Percentiles rank a stretch among this genome's conserved stretches.
phyloP scores from a whole-genome alignment of 2,329 filamentous ascomycete species.

The Alternaria angustiovoidea region DNA sequence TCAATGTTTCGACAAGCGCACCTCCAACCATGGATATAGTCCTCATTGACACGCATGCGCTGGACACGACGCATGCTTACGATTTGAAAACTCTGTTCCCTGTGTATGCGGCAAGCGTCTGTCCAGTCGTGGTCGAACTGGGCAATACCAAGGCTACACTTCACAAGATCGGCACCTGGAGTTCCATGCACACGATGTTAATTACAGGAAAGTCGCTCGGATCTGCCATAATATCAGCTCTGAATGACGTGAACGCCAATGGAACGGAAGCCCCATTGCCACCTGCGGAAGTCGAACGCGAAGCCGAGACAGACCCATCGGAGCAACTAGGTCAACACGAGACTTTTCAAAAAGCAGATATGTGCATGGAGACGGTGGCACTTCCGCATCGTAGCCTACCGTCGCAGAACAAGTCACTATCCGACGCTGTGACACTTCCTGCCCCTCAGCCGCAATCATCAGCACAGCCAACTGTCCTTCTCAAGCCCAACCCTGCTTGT shows the following conservation, averaged over 20 bases:
- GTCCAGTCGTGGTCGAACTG: slow-evolving; percentile 4
- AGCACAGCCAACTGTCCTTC: neutral
- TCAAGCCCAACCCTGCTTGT: neutral
- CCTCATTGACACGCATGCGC: slow-evolving; percentile 12
- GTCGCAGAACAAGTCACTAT: neutral
- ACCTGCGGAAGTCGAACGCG: neutral
- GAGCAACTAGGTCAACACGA: neutral
- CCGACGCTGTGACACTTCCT: neutral
- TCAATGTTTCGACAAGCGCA: neutral
- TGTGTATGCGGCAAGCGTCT: neutral
- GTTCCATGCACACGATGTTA: slow-evolving; percentile 2
- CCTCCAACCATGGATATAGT: slow-evolving; percentile 3
- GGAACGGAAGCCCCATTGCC: neutral
- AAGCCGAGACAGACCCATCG: neutral
- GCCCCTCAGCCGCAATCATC: neutral
- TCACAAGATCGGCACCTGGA: neutral
- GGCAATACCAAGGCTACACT: neutral
- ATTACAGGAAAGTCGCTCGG: slow-evolving; percentile 7
- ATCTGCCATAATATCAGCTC: slow-evolving; percentile 5
- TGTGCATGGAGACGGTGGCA: neutral
- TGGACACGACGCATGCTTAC: neutral
- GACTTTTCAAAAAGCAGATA: neutral
- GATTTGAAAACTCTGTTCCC: slow-evolving; percentile 4
- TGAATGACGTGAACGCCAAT: neutral
- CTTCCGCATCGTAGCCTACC: neutral